Evolutionary conservation across 441 rosid species (phyloP), one percentile per base, ranked within the genome.

Genomic region (Manihot esculenta): DNA sequence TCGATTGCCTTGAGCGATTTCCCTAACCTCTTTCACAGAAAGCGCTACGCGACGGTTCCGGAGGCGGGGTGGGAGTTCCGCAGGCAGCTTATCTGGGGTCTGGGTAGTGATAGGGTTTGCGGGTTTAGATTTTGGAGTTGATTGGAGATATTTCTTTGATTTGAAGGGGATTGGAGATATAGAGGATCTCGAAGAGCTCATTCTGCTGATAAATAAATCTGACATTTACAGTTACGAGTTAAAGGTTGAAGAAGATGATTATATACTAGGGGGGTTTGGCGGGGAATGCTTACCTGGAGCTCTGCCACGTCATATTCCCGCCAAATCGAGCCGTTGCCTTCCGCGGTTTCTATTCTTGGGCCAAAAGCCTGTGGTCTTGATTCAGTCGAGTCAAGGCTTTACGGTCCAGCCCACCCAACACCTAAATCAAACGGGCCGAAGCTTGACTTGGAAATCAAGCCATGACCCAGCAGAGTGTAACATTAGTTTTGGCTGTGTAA

Each of bases 21-120:
- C 76, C 24, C 94, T 87, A 17, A 95, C 78, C 59, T 93, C 96
- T 62, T 81, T 79, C 15, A 87, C 59, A 1, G 93, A 91, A 56
- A 95, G 80, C 7, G 97, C 92, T 0, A 80, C 86, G 6, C 85
- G 77, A 48, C 89, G 82, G 84, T 81, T 90, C 54, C 85, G 80
- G 60, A 83, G 68, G 51, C 96, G 86, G 68, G 77, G 72, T 41
- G 75, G 84, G 66, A 77, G 80, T n/a, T 18, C 57, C 27, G 81
- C 58, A 48, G 84, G 64, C 44, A 69, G 82, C 76, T 86, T 83
- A 54, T 90, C 93, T 1, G 96, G 96, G 17, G 98, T 91, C 49
- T 85, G 81, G 42, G 93, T 41, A 27, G 79, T 35, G 47, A 85
- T 69, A 9, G 78, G 64, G 27, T 35, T 14, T 1, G 72, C 75